Evolutionary conservation across 169 alveolate genomes (phyloP).

Genomic region (Theileria luwenshuni): DNA sequence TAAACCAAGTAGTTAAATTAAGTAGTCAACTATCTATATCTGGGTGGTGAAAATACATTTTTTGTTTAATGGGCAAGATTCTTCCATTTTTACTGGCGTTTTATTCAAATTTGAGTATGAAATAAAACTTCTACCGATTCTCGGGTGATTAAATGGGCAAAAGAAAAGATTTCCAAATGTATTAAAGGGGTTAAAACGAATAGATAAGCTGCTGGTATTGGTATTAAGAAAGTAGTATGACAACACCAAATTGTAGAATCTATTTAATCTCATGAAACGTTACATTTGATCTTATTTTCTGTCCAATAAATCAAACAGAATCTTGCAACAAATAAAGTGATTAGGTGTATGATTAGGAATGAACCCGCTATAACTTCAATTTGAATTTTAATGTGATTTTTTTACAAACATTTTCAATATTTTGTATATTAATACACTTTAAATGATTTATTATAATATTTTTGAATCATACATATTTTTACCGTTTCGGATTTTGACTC

Average conservation of each 20-base stretch:
- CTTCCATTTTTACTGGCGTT: background rate
- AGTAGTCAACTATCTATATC: too few relatives aligned
- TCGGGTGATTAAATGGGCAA: background rate
- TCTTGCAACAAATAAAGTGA: background rate
- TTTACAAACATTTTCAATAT: background rate
- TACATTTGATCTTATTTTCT: background rate
- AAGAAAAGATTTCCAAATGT: background rate
- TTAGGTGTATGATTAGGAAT: background rate
- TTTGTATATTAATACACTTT: background rate
- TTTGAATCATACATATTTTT: background rate
- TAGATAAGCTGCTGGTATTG: background rate
- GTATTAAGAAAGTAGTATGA: background rate
- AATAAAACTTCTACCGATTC: background rate
- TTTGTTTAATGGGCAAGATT: background rate
- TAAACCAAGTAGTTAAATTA: too few relatives aligned
- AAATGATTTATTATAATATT: background rate
- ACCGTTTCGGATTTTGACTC: constrained; percentile 2
- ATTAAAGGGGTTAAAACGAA: background rate
- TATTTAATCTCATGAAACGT: background rate
- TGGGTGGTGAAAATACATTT: background rate
- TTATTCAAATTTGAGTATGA: background rate
- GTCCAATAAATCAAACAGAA: background rate
- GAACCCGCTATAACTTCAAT: constrained; percentile 13
- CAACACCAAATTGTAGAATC: background rate
- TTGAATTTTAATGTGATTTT: background rate